A percentile compares a stretch with the other conserved stretches of the same genome.
Conservation (phyloP, 306 rosid genomes). For the Herpetospermum pedunculosum region DNA sequence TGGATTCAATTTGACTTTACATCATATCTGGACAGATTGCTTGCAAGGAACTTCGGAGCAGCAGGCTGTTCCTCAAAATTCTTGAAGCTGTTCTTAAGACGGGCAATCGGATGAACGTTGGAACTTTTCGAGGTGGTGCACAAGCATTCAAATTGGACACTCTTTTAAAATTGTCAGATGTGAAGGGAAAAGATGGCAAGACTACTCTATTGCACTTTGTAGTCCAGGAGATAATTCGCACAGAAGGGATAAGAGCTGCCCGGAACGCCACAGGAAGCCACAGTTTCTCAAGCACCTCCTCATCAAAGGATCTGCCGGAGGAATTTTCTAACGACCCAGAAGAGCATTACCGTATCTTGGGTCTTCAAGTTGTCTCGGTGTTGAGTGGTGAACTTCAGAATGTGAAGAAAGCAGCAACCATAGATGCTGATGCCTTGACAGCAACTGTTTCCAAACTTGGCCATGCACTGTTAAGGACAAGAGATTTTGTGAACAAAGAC, state of each 20-base stretch:
- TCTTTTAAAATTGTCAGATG: slow-evolving; percentile 77
- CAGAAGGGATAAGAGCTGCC: slow-evolving; percentile 74
- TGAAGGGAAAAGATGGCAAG: slow-evolving; percentile 88
- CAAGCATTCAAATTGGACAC: slow-evolving; percentile 95
- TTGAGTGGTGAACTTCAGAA: slow-evolving; percentile 63
- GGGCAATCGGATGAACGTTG: slow-evolving; percentile 94
- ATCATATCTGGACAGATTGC: slow-evolving; percentile 50
- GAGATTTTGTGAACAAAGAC: slow-evolving; percentile 43
- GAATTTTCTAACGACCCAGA: slow-evolving; percentile 33
- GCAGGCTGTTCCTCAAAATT: slow-evolving; percentile 86
- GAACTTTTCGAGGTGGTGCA: slow-evolving; percentile 93
- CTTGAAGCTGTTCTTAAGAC: slow-evolving; percentile 99
- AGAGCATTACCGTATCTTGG: slow-evolving; percentile 50
- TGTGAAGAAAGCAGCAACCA: slow-evolving; percentile 66
- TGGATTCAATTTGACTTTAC: slow-evolving; percentile 12
- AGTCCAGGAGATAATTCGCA: slow-evolving; percentile 83
- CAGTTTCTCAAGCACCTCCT: slow-evolving; percentile 55
- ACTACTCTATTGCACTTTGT: slow-evolving; percentile 87
- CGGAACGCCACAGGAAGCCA: slow-evolving; percentile 42
- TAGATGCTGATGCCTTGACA: slow-evolving; percentile 68
- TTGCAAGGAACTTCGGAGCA: slow-evolving; percentile 65
- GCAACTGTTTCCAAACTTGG: slow-evolving; percentile 75
- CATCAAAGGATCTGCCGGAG: slow-evolving; percentile 49
- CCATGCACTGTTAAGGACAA: slow-evolving; percentile 38
- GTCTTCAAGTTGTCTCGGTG: slow-evolving; percentile 64